Percentiles rank a stretch among this genome's conserved stretches.
These are phyloP conservation scores for Angomonas desouzai DNA, from an alignment of 208 protist genomes.

Conservation along the genomic window DNA sequence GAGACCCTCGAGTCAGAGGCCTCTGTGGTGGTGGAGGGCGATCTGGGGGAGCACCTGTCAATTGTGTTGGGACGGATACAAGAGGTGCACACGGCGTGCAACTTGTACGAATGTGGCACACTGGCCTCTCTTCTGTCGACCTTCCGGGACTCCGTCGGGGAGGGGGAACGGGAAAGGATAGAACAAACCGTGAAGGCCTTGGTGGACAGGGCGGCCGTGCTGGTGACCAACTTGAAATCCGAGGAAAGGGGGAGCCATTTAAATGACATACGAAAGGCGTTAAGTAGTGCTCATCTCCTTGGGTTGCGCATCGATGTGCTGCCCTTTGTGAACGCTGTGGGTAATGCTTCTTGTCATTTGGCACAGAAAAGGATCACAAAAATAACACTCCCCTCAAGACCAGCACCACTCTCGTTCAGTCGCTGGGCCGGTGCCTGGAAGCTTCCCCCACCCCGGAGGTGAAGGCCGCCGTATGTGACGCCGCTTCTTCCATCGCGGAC, in stretches of 20 bases:
- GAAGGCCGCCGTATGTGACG: not conserved
- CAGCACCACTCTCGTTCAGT: not conserved
- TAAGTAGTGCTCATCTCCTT: not conserved
- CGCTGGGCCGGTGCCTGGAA: not conserved
- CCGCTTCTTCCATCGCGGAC: not conserved
- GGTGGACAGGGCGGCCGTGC: not conserved
- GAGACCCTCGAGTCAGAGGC: not conserved
- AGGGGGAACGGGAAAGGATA: not conserved
- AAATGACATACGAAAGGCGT: not conserved
- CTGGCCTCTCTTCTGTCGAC: not conserved
- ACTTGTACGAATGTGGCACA: slow-evolving; percentile 6
- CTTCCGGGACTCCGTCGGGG: not conserved
- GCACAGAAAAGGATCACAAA: too few species aligned
- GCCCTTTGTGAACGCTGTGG: not conserved
- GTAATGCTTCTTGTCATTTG: too few species aligned
- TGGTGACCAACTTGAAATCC: not conserved
- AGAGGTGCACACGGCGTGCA: not conserved
- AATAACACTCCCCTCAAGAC: not conserved
- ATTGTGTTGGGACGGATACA: not conserved
- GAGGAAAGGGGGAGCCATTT: not conserved
- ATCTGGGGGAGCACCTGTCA: not conserved
- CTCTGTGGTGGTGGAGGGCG: not conserved
- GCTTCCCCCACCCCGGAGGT: not conserved
- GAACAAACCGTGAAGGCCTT: not conserved
- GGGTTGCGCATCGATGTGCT: not conserved